Evolutionary conservation across 2,329 filamentous ascomycete genomes (phyloP), one percentile per base, ranked within the genome.

Genomic region (Mollisia scopiformis): DNA sequence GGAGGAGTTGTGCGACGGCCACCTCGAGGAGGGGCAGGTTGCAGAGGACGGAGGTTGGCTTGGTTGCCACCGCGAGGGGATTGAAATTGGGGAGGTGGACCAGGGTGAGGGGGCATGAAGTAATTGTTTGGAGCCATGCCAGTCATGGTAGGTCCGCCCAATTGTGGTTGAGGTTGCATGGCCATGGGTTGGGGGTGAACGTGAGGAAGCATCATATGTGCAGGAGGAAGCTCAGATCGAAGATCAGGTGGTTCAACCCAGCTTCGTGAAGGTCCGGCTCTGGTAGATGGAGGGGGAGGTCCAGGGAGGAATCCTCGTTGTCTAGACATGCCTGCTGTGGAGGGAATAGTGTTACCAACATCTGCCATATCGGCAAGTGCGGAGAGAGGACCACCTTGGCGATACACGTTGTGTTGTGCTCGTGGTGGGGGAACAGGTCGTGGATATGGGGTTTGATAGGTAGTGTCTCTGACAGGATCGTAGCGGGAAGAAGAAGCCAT

Each of bases 391-490:
- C 46, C 54, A 10, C 51, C 51, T 28, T 35, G 58, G 13, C 28
- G 50, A 21, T 61, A 58, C 19, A 43, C 25, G 28, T 47, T 25
- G n/a, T 60, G 50, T n/a, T 57, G 60, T 14, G 56, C 55, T 64
- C 6, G 10, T 43, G 39, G 39, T 7, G 41, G 21, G 1, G 25
- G 21, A 14, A 21, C 37, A 6, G 43, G 6, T 11, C 14, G 60
- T 7, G 58, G 35, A 49, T 55, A 61, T 39, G 59, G 55, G 31
- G 55, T 61, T 50, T 54, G 49, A 31, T 62, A 61, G 1, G 39
- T 28, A 7, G 47, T 49, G 46, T 69, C 66, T 10, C 64, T 58
- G 23, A 69, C 68, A 33, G 68, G 67, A 43, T 69, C 67, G 33
- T 70, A 70, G 6, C 62, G 63, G n/a, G 51, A 43, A 19, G 43